These are phyloP conservation scores for Monascus ruber DNA, from an alignment of 2,329 filamentous ascomycete genomes.

Conservation along the genomic window DNA sequence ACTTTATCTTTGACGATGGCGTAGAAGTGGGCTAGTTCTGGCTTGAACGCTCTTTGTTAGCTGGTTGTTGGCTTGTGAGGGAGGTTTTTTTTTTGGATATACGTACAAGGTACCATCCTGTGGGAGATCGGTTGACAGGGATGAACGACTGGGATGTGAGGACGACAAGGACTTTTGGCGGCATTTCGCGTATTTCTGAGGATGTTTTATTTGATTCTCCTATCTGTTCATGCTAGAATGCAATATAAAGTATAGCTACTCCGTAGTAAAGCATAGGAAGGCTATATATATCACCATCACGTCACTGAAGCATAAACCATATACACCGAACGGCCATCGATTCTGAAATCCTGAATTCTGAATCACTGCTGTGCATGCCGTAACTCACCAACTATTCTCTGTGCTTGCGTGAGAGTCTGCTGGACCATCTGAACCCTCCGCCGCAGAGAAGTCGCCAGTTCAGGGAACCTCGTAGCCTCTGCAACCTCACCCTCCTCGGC, in stretches of 20 bases:
- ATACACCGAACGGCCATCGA: too few relatives aligned
- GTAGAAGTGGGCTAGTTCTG: conserved; percentile 52
- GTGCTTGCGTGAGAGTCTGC: too few relatives aligned
- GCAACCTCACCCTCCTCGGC: background rate
- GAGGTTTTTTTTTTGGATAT: background rate
- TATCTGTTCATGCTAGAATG: too few relatives aligned
- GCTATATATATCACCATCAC: background rate
- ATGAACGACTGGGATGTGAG: conserved; percentile 48
- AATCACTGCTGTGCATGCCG: too few relatives aligned
- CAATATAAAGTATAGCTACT: too few relatives aligned
- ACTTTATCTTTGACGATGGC: conserved; percentile 41
- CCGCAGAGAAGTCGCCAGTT: background rate
- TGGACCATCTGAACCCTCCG: too few relatives aligned
- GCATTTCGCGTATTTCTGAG: too few relatives aligned
- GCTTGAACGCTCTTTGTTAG: conserved; percentile 11
- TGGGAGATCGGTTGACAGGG: conserved; percentile 34
- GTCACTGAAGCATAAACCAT: background rate
- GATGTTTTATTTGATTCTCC: too few relatives aligned
- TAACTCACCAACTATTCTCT: too few relatives aligned
- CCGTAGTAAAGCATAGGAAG: too few relatives aligned
- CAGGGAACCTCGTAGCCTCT: background rate
- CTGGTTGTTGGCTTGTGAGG: background rate
- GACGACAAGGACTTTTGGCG: conserved; percentile 52
- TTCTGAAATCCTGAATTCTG: too few relatives aligned
- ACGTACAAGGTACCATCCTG: conserved; percentile 56